Base-by-base conservation (phyloP, 2,329 filamentous ascomycete genomes). In the Chaetomiaceae sp. region DNA sequence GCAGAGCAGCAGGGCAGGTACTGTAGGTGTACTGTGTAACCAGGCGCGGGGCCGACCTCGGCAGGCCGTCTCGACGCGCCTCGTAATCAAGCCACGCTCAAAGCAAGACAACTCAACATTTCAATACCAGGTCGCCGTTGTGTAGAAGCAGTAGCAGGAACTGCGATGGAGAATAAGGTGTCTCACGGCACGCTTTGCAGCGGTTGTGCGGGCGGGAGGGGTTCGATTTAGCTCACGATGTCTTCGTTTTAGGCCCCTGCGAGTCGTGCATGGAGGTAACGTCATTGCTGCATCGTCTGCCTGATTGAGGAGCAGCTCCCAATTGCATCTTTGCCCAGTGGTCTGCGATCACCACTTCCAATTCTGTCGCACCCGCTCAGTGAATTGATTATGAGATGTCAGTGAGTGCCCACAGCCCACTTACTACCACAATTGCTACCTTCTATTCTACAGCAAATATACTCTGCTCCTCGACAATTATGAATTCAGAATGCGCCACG, bases 241-340 rank as follows among this genome's bases (percentile, higher is more conserved):
- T 35, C 52, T 47, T 54, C 52, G 41, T 38, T 27, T 43, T 20
- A 19, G 36, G 32, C 37, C 11, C 35, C 22, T n/a, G 29, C n/a
- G 14, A n/a, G 15, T 12, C 14, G 37, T 6, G 10, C 22, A 14
- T 11, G 22, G 40, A 30, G 37, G 33, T 41, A 52, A 56, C 54
- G 54, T 58, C 55, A 57, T 57, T 49, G 51, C 50, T 57, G 55
- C 54, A 56, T 37, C 52, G 52, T 46, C 36, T 52, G 36, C 51
- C 49, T 26, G 34, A 42, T 45, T 27, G 32, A 42, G 42, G 32
- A 27, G 40, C 29, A 4, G 17, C 22, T 24, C 19, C 22, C n/a
- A n/a, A n/a, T n/a, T 40, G 35, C 39, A 46, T 34, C 42, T 24
- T 20, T 15, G n/a, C 32, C 18, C 22, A 24, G 22, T 24, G 6